phyloP scores from a whole-genome alignment of 2,329 filamentous ascomycete genomes.

The Penicillium digitatum region DNA sequence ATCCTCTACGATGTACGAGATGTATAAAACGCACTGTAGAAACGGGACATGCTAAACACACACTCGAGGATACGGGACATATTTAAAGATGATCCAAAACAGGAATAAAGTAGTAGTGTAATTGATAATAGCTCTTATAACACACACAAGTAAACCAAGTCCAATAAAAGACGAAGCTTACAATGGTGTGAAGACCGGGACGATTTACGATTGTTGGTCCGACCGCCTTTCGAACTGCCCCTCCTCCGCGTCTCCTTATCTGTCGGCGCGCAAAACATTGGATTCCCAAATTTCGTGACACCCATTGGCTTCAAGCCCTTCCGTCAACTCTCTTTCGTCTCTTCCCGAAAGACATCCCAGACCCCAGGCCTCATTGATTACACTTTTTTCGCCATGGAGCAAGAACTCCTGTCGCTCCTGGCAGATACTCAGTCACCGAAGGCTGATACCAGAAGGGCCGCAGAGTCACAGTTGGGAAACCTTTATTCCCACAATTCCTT shows the following conservation, averaged over 20 bases:
- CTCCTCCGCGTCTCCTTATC: constrained; percentile 19
- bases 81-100: not conserved
- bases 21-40: not conserved
- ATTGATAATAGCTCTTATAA: not conserved
- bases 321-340: not conserved
- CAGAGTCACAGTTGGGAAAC: constrained; percentile 75
- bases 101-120: not conserved
- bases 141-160: not conserved
- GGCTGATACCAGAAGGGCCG: constrained; percentile 74
- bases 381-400: constrained; percentile 63
- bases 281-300: constrained; percentile 3
- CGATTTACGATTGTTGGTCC: not conserved
- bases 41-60: not conserved
- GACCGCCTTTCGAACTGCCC: constrained; percentile 16
- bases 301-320: constrained; percentile 1
- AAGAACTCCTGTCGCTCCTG: constrained; percentile 84
- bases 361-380: constrained; percentile 4
- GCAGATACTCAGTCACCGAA: constrained; percentile 77
- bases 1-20: not conserved
- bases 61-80: not conserved
- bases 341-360: not conserved
- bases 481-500: constrained; percentile 67
- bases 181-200: not conserved
- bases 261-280: constrained; percentile 13
- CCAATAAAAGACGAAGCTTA: not conserved